Conservation (phyloP, 2,329 filamentous ascomycete species). For the Neopestalotiopsis rosae region DNA sequence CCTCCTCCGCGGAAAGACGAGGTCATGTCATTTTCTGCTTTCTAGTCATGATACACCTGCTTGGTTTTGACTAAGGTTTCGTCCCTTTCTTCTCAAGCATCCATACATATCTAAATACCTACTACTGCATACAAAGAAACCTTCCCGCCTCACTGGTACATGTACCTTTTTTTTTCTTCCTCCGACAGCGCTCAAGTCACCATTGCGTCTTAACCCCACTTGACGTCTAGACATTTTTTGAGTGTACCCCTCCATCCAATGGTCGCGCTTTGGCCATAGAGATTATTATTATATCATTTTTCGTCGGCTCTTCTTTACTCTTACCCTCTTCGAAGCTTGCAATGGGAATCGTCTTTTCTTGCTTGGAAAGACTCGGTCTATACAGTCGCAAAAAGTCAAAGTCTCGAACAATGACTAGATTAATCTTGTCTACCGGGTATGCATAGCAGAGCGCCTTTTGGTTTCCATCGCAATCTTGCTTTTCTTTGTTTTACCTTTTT, state of each 20-base stretch:
- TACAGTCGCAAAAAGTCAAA: not conserved
- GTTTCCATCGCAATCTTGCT: not conserved
- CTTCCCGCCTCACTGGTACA: not conserved
- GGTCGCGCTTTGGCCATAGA: constrained; percentile 3
- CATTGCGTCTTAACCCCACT: not conserved
- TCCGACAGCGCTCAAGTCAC: not conserved
- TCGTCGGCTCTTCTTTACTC: not conserved
- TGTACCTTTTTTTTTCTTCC: not conserved
- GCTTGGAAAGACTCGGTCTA: constrained; percentile 11
- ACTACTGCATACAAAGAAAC: not conserved
- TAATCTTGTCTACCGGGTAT: constrained; percentile 86
- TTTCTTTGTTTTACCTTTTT: not conserved
- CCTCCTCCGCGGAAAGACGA: not conserved
- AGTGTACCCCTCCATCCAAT: constrained; percentile 9
- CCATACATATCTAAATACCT: not conserved
- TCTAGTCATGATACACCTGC: not conserved
- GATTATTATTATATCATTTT: constrained; percentile 12
- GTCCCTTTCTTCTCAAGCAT: not conserved
- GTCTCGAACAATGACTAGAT: constrained; percentile 66
- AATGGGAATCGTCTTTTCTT: constrained; percentile 11
- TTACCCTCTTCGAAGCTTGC: not conserved
- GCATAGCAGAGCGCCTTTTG: constrained; percentile 37
- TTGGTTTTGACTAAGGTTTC: not conserved
- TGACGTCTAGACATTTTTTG: constrained; percentile 14
- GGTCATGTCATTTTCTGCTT: not conserved